A percentile compares a stretch with the other conserved stretches of the same genome.
Evolutionary conservation across 257 asterid species (phyloP).

Genomic region (Avicennia marina): DNA sequence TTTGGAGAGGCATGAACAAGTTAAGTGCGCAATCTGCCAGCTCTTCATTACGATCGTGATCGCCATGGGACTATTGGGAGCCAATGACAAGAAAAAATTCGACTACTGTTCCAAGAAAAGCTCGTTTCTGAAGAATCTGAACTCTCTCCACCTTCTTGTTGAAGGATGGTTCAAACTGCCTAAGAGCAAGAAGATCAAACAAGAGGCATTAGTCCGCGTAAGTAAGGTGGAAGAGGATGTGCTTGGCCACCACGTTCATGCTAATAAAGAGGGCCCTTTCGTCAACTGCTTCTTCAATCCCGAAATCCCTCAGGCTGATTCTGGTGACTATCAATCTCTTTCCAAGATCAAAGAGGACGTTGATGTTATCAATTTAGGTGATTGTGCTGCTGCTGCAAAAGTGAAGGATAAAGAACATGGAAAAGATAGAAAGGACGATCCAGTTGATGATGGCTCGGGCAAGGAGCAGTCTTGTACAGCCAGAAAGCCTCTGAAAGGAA

Average conservation of each 20-base stretch:
- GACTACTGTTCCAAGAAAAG: constrained; percentile 29
- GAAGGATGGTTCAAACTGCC: constrained; percentile 69
- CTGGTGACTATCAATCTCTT: no score
- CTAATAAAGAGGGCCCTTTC: neutral
- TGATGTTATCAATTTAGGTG: neutral
- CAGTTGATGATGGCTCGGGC: no score
- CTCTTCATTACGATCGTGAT: constrained; percentile 65
- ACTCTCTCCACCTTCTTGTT: constrained; percentile 40
- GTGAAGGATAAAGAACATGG: neutral
- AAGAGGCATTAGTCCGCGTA: neutral
- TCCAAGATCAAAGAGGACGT: constrained; percentile 11
- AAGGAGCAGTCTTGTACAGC: constrained; percentile 6
- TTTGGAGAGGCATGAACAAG: constrained; percentile 65
- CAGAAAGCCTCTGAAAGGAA: constrained; percentile 51
- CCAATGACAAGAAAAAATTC: constrained; percentile 28
- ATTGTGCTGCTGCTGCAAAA: neutral
- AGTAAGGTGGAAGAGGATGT: constrained; percentile 2
- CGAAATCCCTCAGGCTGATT: no score
- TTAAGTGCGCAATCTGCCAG: constrained; percentile 71
- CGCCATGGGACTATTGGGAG: constrained; percentile 49
- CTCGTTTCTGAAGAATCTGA: constrained; percentile 52
- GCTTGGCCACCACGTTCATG: constrained; percentile 20
- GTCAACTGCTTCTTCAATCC: constrained; percentile 7
- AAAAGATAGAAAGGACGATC: no score
- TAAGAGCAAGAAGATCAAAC: constrained; percentile 31